These are phyloP conservation scores for Suillus brevipes DNA, from an alignment of 768 basidiomycete genomes.

Conservation along the genomic window DNA sequence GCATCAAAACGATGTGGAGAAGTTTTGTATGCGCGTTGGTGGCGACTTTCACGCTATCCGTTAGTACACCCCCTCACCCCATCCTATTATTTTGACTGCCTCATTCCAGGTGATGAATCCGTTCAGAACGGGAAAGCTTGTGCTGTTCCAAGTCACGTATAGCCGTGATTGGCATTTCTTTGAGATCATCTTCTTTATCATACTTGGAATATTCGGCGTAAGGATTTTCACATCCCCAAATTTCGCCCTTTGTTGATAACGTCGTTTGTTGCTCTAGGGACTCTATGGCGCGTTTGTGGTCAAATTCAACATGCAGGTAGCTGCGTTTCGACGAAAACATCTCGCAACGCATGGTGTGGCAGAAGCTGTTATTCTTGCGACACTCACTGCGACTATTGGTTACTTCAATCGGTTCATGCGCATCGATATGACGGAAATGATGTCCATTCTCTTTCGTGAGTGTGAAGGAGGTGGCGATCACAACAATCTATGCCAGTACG, in stretches of 20 bases:
- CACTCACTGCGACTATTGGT: constrained; percentile 86
- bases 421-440: constrained; percentile 97
- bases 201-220: constrained; percentile 95
- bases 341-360: constrained; percentile 79
- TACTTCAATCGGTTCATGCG: constrained; percentile 94
- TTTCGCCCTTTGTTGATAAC: constrained; percentile 10
- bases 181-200: constrained; percentile 93
- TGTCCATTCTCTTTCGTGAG: constrained; percentile 93
- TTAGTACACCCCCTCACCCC: constrained; percentile 43
- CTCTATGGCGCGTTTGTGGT: constrained; percentile 96
- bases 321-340: constrained; percentile 91
- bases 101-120: constrained; percentile 88
- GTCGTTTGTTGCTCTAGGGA: constrained; percentile 53
- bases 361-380: constrained; percentile 87
- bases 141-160: constrained; percentile 97
- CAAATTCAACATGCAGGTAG: constrained; percentile 94
- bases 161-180: constrained; percentile 99
- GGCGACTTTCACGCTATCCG: constrained; percentile 93
- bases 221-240: constrained; percentile 18
- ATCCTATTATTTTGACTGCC: constrained; percentile 18
- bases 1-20: constrained; percentile 97
- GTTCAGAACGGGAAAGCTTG: constrained; percentile 95
- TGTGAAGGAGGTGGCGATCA: constrained; percentile 94
- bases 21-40: constrained; percentile 97
- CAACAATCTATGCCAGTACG: constrained; percentile 94